Percentiles rank a stretch among this genome's conserved stretches.
Conservation (phyloP, 192 early-diverging fungal genomes). For the Coemansia sp. region DNA sequence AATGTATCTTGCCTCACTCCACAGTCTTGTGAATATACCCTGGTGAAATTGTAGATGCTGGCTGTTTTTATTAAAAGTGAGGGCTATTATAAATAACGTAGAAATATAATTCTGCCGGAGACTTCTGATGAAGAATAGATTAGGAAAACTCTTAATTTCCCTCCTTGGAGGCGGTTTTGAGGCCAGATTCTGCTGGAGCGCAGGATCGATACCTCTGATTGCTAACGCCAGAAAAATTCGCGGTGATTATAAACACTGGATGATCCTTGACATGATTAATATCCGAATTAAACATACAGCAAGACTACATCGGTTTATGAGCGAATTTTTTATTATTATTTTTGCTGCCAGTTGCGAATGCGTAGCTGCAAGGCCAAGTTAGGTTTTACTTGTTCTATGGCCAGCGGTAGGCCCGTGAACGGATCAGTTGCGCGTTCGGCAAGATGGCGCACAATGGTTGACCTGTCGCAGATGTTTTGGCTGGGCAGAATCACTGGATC, state of each 20-base stretch:
- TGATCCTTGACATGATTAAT: constrained; percentile 27
- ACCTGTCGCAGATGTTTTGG: constrained; percentile 16
- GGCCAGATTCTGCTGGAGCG: too few species aligned
- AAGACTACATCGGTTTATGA: constrained; percentile 50
- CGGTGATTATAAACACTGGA: constrained; percentile 22
- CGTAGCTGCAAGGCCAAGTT: constrained; percentile 19
- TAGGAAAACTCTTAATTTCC: not conserved
- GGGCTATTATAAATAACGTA: not conserved
- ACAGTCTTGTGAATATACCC: too few species aligned
- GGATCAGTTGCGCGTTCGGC: constrained; percentile 16
- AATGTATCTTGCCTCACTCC: not conserved
- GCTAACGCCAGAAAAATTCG: constrained; percentile 6
- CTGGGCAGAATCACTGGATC: constrained; percentile 31
- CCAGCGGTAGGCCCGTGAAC: constrained; percentile 29
- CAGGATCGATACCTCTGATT: not conserved
- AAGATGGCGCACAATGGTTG: constrained; percentile 29
- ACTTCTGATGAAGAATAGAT: too few species aligned
- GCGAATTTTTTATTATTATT: constrained; percentile 16
- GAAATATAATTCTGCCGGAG: not conserved
- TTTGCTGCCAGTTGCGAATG: constrained; percentile 13
- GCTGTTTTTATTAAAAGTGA: too few species aligned
- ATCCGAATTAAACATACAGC: constrained; percentile 6
- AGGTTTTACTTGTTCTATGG: constrained; percentile 8
- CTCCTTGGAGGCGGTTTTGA: too few species aligned
- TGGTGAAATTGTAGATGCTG: too few species aligned